Percentiles rank a stretch among this genome's conserved stretches.
phyloP scores from a whole-genome alignment of 2,329 filamentous ascomycete genomes.

The Fusarium irregulare region DNA sequence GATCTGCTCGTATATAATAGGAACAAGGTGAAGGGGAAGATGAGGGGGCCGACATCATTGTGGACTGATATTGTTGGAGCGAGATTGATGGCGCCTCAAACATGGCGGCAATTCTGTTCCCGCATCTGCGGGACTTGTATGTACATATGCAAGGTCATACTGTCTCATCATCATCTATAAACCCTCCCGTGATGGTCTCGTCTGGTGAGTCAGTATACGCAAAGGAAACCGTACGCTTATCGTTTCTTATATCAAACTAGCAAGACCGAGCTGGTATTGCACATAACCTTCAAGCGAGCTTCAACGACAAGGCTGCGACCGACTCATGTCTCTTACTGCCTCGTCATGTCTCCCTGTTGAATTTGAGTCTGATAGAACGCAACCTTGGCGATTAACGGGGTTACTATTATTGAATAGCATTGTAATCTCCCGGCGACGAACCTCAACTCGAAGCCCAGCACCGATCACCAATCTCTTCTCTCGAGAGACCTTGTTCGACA shows the following conservation, averaged over 20 bases:
- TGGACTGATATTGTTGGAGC: constrained; percentile 45
- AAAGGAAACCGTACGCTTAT: not conserved
- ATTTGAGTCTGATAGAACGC: not conserved
- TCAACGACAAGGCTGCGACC: constrained; percentile 12
- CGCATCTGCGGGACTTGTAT: constrained; percentile 33
- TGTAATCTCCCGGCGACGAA: not conserved
- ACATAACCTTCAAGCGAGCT: constrained; percentile 6
- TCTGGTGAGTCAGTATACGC: not conserved
- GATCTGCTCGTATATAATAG: not conserved
- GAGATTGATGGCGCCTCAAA: constrained; percentile 44
- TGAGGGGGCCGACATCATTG: constrained; percentile 43
- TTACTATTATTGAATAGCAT: not conserved
- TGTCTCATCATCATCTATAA: constrained; percentile 10
- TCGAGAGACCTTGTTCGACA: not conserved
- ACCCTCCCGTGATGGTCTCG: not conserved
- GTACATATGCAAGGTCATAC: constrained; percentile 28
- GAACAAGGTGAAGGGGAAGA: constrained; percentile 8
- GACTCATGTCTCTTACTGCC: not conserved
- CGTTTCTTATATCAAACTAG: not conserved
- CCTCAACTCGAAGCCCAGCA: constrained; percentile 2
- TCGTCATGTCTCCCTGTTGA: not conserved
- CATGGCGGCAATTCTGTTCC: constrained; percentile 34
- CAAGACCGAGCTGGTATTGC: not conserved
- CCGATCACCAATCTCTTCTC: not conserved
- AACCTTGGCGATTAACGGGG: not conserved